Conservation (phyloP, 176 grass and related monocot genomes). For the Oropetium thomaeum region DNA sequence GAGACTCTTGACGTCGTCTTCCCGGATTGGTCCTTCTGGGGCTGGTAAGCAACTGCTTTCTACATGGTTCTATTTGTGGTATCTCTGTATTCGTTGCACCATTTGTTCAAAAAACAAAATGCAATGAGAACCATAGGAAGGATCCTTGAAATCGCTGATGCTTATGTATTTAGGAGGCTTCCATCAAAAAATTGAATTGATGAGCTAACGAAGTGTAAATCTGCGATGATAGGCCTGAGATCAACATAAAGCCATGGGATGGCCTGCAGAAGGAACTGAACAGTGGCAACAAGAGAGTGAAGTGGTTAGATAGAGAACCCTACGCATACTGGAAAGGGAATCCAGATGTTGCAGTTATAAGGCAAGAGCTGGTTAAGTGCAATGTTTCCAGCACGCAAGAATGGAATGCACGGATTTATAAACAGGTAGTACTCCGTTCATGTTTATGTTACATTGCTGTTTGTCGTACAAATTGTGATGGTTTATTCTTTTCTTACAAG, state of each 20-base stretch:
- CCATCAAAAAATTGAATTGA: too few relatives aligned
- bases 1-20: constrained; percentile 73
- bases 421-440: constrained; percentile 49
- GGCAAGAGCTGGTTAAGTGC: constrained; percentile 65
- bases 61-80: constrained; percentile 5
- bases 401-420: constrained; percentile 74
- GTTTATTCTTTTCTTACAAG: constrained; percentile 13
- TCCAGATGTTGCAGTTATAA: constrained; percentile 50
- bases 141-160: background rate
- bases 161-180: background rate
- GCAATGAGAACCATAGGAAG: background rate
- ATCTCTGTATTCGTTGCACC: background rate
- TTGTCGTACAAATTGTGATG: constrained; percentile 3
- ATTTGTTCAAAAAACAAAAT: background rate
- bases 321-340: constrained; percentile 93
- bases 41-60: constrained; percentile 69
- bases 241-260: constrained; percentile 81
- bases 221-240: constrained; percentile 61
- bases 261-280: constrained; percentile 44
- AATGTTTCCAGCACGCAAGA: constrained; percentile 57
- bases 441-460: constrained; percentile 9
- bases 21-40: constrained; percentile 97
- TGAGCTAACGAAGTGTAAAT: background rate
- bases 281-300: constrained; percentile 46
- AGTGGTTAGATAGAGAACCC: constrained; percentile 64